Evolutionary conservation across 75 land plant species (phyloP).

Genomic region (Adiantum capillusveneris): DNA sequence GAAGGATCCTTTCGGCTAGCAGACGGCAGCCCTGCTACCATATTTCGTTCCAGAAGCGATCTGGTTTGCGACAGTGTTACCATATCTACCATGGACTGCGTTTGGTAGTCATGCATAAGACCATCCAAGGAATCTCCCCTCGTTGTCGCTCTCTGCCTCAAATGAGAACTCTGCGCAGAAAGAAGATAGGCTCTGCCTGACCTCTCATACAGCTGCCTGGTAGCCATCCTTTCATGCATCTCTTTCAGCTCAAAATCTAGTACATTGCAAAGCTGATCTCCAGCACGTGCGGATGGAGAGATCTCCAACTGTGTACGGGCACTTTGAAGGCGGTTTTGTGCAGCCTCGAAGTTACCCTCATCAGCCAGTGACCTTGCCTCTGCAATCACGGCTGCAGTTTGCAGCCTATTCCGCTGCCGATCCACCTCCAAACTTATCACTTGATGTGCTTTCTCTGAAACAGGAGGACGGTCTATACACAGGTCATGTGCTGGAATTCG

Average conservation of each 20-base stretch:
- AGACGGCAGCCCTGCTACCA: too few species aligned
- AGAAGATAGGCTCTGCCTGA: slow-evolving; percentile 81
- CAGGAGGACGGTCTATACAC: slow-evolving; percentile 8
- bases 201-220: slow-evolving; percentile 54
- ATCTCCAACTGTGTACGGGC: slow-evolving; percentile 26
- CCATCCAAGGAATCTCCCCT: slow-evolving; percentile 65
- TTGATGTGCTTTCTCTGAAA: slow-evolving; percentile 5
- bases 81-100: slow-evolving; percentile 90
- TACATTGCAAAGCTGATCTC: slow-evolving; percentile 50
- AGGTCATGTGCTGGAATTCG: slow-evolving; percentile 8
- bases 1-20: too few species aligned
- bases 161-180: slow-evolving; percentile 85
- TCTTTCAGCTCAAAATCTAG: slow-evolving; percentile 70
- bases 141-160: slow-evolving; percentile 87
- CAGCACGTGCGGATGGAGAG: slow-evolving; percentile 32
- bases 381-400: slow-evolving; percentile 54
- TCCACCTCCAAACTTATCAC: slow-evolving; percentile 25
- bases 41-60: neutral
- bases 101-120: slow-evolving; percentile 52
- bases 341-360: slow-evolving; percentile 45
- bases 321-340: slow-evolving; percentile 40
- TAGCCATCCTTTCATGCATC: slow-evolving; percentile 78
- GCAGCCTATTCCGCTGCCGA: slow-evolving; percentile 35
- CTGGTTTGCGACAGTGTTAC: slow-evolving; percentile 53
- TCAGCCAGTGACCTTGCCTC: slow-evolving; percentile 63